Base-by-base conservation (phyloP, 331 rosid genomes). In the Stylosanthes scabra region DNA sequence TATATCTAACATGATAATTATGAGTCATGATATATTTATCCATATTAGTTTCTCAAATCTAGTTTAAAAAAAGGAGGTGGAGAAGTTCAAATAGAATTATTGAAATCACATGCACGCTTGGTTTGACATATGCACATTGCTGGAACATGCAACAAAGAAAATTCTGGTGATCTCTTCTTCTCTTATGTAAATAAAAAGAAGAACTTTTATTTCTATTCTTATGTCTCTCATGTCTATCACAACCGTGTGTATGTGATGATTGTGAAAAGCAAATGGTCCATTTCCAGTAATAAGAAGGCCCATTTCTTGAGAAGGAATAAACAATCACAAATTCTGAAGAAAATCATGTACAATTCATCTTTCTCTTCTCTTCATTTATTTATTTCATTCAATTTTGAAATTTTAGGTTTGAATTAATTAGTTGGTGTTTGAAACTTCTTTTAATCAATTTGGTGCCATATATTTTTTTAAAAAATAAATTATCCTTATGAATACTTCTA, bases 241-340 rank as follows among this genome's bases (percentile, higher is more conserved):
- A 31, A 31, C 37, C n/a, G n/a, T n/a, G 37, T n/a, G n/a, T n/a
- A n/a, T 31, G 37, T 31, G 37, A 31, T 31, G 37, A 31, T 31
- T 3, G 37, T 12, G 50, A 71, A 57, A 78, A 47, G 40, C 58
- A 57, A 46, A 37, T 49, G 44, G 45, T 45, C 58, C 29, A 15
- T 52, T 78, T 64, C 69, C 51, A 39, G 63, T n/a, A 78, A 78
- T 78, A 9, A 60, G 10, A n/a, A 63, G 61, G 55, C 63, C 67
- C 63, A 70, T 52, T 15, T 42, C 39, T 42, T 34, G 69, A 72
- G 39, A 60, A 46, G 29, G 41, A n/a, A n/a, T n/a, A 25, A 74
- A 74, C 15, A 31, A 46, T n/a, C 50, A 39, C 39, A n/a, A n/a
- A n/a, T n/a, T n/a, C 37, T 31, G n/a, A n/a, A n/a, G 37, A 74